These are phyloP conservation scores for Trichoderma brevicompactum DNA, from an alignment of 2,329 filamentous ascomycete genomes.

Conservation along the genomic window DNA sequence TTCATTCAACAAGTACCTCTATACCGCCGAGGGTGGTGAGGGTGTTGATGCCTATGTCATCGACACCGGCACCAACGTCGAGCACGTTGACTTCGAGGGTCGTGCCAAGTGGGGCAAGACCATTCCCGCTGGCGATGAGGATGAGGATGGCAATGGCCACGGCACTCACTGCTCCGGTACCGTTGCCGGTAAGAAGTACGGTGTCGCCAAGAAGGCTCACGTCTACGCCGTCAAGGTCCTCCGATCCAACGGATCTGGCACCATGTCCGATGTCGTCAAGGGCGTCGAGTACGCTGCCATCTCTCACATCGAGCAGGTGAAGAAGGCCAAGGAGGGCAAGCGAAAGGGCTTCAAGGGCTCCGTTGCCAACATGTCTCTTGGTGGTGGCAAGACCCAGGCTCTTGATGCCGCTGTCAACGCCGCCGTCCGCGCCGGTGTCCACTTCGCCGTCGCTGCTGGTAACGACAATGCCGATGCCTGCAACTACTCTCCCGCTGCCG, in stretches of 20 bases:
- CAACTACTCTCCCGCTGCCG: conserved; percentile 97
- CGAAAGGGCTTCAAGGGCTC: conserved; percentile 98
- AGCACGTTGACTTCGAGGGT: conserved; percentile 96
- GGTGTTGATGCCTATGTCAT: conserved; percentile 99
- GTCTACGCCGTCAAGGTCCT: conserved; percentile 98
- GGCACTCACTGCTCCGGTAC: conserved; percentile 99
- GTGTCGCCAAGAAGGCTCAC: conserved; percentile 98
- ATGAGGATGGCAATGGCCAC: conserved; percentile 95
- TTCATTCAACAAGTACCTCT: conserved; percentile 98
- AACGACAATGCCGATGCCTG: conserved; percentile 99
- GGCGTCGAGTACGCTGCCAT: conserved; percentile 94
- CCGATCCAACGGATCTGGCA: conserved; percentile 93
- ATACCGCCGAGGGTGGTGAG: conserved; percentile 85
- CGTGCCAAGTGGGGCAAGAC: conserved; percentile 98
- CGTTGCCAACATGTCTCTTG: conserved; percentile 98
- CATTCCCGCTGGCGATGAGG: conserved; percentile 80
- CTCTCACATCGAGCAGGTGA: conserved; percentile 74
- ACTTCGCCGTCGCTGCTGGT: conserved; percentile 97
- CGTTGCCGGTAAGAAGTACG: conserved; percentile 97
- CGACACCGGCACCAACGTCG: conserved; percentile 91
- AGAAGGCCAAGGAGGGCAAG: conserved; percentile 82
- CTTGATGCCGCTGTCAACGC: conserved; percentile 94
- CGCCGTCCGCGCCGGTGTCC: conserved; percentile 85
- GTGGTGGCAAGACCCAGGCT: conserved; percentile 92
- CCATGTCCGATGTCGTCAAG: conserved; percentile 98